Conservation (phyloP, 768 basidiomycete genomes). For the Tephrocybe sp. region DNA sequence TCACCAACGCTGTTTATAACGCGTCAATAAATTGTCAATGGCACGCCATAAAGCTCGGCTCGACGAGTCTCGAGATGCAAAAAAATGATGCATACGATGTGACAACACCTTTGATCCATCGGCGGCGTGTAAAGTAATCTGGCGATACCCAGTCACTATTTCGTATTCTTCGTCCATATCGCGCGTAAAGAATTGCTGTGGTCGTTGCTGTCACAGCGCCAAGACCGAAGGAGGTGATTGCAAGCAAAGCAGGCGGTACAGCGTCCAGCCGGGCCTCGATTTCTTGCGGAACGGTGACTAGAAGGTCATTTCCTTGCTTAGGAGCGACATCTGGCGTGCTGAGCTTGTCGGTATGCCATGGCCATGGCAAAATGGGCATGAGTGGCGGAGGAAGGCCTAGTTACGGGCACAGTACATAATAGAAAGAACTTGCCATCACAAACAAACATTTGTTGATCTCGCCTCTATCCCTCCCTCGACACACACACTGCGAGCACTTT, state of each 20-base stretch:
- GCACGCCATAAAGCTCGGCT: neutral
- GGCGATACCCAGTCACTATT: slow-evolving; percentile 74
- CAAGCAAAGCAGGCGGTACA: slow-evolving; percentile 27
- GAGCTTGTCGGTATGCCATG: slow-evolving; percentile 9
- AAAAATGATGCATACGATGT: slow-evolving; percentile 53
- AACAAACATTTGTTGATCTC: too few species aligned
- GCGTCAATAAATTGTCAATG: neutral
- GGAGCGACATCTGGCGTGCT: neutral
- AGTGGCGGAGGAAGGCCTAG: neutral
- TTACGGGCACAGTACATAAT: too few species aligned
- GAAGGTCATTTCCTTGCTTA: neutral
- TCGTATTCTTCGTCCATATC: slow-evolving; percentile 57
- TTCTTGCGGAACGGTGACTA: neutral
- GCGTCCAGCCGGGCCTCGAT: slow-evolving; percentile 17
- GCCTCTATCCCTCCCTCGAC: too few species aligned
- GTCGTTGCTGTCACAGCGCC: slow-evolving; percentile 37
- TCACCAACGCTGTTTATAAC: slow-evolving; percentile 65
- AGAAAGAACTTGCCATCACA: too few species aligned
- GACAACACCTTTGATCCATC: slow-evolving; percentile 78
- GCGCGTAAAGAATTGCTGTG: slow-evolving; percentile 36
- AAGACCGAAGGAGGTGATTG: slow-evolving; percentile 36
- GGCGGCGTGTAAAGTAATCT: slow-evolving; percentile 48
- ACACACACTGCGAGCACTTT: too few species aligned
- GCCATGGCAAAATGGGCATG: slow-evolving; percentile 18
- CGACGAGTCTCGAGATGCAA: neutral